Evolutionary conservation across 148 eudicot species (phyloP).

Genomic region (Mesembryanthemum crystallinum): DNA sequence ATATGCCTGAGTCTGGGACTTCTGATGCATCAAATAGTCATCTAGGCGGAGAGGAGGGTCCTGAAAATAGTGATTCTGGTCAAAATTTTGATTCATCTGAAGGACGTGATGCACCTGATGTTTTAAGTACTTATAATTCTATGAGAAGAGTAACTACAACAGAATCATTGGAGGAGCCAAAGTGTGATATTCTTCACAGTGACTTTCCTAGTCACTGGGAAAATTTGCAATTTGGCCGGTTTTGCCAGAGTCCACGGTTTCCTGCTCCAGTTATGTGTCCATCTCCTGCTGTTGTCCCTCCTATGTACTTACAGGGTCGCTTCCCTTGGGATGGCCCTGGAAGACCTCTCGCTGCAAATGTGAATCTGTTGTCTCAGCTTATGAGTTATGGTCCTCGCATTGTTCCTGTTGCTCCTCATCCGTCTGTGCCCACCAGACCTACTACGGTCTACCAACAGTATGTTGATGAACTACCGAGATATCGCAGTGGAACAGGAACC

Average conservation of each 20-base stretch:
- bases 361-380: conserved; percentile 55
- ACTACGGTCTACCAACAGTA: conserved; percentile 51
- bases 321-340: conserved; percentile 76
- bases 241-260: conserved; percentile 57
- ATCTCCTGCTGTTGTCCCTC: conserved; percentile 65
- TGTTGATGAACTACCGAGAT: conserved; percentile 63
- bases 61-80: conserved; percentile 35
- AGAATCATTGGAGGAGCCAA: conserved; percentile 38
- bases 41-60: conserved; percentile 40
- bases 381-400: conserved; percentile 58
- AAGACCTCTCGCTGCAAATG: conserved; percentile 58
- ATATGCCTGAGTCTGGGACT: conserved; percentile 42
- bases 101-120: conserved; percentile 39
- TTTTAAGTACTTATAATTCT: conserved; percentile 28
- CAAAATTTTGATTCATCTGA: conserved; percentile 37
- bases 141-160: conserved; percentile 28
- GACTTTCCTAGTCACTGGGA: conserved; percentile 88
- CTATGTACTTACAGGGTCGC: conserved; percentile 64
- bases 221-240: conserved; percentile 73
- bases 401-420: conserved; percentile 63
- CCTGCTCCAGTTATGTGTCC: conserved; percentile 44
- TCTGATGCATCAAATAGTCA: conserved; percentile 45
- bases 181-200: conserved; percentile 68
- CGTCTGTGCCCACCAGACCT: conserved; percentile 53
- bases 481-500: conserved; percentile 89